A percentile compares a stretch with the other conserved stretches of the same genome.
phyloP scores from a whole-genome alignment of 202 grass and related monocot species.

The Musa balbisiana region DNA sequence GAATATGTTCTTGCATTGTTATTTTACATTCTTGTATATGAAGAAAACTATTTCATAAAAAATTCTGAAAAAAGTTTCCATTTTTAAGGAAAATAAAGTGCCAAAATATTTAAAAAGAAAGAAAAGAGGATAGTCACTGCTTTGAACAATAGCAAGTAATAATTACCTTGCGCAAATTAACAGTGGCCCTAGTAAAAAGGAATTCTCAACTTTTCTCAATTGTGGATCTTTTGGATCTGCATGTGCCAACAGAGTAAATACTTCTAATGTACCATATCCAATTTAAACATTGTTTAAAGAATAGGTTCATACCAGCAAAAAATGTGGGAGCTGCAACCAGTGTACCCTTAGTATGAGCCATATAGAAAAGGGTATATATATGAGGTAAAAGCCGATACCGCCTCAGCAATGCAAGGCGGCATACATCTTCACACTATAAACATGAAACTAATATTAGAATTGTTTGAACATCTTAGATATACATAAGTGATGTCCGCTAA shows the following conservation, averaged over 20 bases:
- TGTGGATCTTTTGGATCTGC: constrained; percentile 58
- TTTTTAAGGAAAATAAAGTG: neutral
- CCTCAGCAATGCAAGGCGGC: constrained; percentile 82
- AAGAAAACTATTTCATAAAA: neutral
- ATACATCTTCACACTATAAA: constrained; percentile 85
- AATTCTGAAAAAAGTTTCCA: no score
- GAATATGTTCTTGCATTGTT: neutral
- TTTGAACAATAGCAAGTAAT: neutral
- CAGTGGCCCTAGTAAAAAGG: constrained; percentile 81
- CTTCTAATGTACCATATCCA: neutral
- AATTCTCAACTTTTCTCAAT: constrained; percentile 76
- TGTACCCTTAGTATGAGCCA: constrained; percentile 62
- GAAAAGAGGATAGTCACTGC: neutral
- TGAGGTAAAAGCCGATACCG: constrained; percentile 71
- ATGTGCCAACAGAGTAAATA: constrained; percentile 30
- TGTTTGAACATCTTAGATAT: neutral
- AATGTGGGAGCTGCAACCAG: constrained; percentile 69
- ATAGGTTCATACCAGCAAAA: constrained; percentile 61
- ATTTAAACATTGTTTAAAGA: constrained; percentile 7
- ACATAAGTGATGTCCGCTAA: neutral
- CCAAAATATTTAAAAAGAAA: neutral
- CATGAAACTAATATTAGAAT: constrained; percentile 25
- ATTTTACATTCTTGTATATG: neutral
- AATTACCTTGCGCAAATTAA: constrained; percentile 77
- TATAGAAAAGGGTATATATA: constrained; percentile 88